phyloP scores from a whole-genome alignment of 2,329 filamentous ascomycete species.

The Penicillium sclerotiorum region DNA sequence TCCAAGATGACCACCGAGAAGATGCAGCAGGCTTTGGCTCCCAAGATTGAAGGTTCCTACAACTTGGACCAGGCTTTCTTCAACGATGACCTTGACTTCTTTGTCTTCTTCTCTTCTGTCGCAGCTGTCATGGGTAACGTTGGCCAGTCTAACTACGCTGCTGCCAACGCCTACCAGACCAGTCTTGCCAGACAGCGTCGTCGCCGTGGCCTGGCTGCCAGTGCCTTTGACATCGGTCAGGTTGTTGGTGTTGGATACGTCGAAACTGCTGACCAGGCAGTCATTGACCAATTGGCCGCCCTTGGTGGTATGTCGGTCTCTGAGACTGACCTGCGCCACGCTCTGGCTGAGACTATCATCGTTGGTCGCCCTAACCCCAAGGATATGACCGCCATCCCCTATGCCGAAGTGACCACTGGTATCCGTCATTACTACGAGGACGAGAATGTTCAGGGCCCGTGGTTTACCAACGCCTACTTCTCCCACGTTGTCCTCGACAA shows the following conservation, averaged over 20 bases:
- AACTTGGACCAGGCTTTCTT: slow-evolving; percentile 25
- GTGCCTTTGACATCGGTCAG: slow-evolving; percentile 42
- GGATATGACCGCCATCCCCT: neutral
- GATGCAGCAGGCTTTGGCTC: slow-evolving; percentile 31
- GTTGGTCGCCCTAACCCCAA: slow-evolving; percentile 37
- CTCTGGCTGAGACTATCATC: slow-evolving; percentile 50
- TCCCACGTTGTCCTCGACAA: too few species aligned
- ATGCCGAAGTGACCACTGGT: neutral
- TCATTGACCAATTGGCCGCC: neutral
- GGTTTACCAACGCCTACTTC: too few species aligned
- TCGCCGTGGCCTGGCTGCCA: slow-evolving; percentile 41
- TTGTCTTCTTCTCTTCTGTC: slow-evolving; percentile 40
- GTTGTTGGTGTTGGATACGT: slow-evolving; percentile 50
- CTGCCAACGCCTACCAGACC: slow-evolving; percentile 50
- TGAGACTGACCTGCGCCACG: slow-evolving; percentile 34
- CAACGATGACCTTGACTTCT: slow-evolving; percentile 34
- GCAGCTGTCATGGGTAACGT: slow-evolving; percentile 26
- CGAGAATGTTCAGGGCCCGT: too few species aligned
- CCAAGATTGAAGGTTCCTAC: slow-evolving; percentile 44
- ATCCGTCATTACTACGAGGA: too few species aligned
- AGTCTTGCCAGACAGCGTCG: slow-evolving; percentile 41
- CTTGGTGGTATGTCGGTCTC: neutral
- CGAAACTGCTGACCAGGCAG: neutral
- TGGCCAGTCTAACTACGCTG: slow-evolving; percentile 51
- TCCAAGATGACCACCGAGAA: slow-evolving; percentile 33